Percentiles rank a stretch among this genome's conserved stretches.
phyloP scores from a whole-genome alignment of 2,329 filamentous ascomycete species.

The Diplodia mutila region DNA sequence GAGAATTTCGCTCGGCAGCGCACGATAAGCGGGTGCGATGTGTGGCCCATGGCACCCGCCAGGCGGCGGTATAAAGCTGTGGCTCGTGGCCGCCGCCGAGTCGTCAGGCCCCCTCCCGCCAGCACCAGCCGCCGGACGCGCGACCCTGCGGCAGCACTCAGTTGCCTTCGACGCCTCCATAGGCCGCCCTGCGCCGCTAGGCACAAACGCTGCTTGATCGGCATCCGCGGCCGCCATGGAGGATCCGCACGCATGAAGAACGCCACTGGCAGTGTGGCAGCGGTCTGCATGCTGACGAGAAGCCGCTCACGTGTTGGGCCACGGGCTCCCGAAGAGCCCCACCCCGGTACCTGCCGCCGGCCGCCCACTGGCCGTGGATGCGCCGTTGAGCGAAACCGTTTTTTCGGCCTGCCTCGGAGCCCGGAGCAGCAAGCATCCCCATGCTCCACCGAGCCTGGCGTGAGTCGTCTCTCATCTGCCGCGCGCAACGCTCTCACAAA shows the following conservation, averaged over 20 bases:
- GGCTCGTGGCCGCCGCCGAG: slow-evolving; percentile 11
- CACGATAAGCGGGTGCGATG: slow-evolving; percentile 21
- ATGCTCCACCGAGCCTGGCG: not conserved
- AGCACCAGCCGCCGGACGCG: slow-evolving; percentile 13
- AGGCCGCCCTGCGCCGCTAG: slow-evolving; percentile 20
- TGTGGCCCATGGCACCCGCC: not conserved
- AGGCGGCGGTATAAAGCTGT: slow-evolving; percentile 15
- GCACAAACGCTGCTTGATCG: not conserved
- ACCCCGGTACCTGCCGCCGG: slow-evolving; percentile 19
- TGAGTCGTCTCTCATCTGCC: slow-evolving; percentile 2
- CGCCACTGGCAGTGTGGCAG: not conserved
- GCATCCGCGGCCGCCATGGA: not conserved
- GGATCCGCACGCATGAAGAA: not conserved
- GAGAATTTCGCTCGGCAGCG: slow-evolving; percentile 9
- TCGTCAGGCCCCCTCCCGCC: slow-evolving; percentile 19
- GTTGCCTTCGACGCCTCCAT: not conserved
- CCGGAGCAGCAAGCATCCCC: slow-evolving; percentile 9
- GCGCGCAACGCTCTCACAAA: not conserved
- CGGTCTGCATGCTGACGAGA: not conserved
- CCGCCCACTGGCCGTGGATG: slow-evolving; percentile 2
- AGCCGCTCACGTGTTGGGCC: slow-evolving; percentile 9
- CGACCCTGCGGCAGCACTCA: not conserved
- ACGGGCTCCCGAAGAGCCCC: slow-evolving; percentile 16
- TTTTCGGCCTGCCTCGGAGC: slow-evolving; percentile 13
- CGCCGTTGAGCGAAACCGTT: slow-evolving; percentile 16